Base-by-base conservation (phyloP, 2,329 filamentous ascomycete genomes). In the Dothistroma septosporum region DNA sequence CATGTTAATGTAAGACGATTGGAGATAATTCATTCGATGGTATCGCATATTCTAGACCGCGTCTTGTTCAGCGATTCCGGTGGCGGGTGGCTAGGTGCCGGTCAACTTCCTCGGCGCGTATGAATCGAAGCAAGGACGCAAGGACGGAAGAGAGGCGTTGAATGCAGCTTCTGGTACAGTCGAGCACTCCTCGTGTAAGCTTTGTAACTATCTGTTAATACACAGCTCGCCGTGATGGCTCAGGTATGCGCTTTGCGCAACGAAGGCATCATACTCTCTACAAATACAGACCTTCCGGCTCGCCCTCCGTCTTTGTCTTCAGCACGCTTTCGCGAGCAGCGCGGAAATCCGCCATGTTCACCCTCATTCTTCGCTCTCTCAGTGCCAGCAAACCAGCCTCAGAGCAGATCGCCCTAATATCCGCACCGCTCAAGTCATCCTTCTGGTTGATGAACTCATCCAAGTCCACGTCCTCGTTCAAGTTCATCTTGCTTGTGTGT, bases 381-480 rank as follows among this genome's bases (percentile, higher is more conserved):
- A 99, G 82, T 21, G 94, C 94, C 85, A 97, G 87, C 74, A 99
- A 81, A 77, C 94, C 94, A 48, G 94, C 93, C 76, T 99, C 94
- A 32, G 92, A 96, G 79, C 94, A 99, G 72, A 99, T 99, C 53
- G 94, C 94, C 79, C 97, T 96, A 83, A 99, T 97, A 78, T 99
- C 94, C 37, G 94, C 94, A 77, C 94, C 94, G 4, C 90, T 95
- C 8, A 99, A 83, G 71, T 99, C 95, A 71, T 99, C 94, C 83
- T 99, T 99, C 76, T 97, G 93, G 66, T 87, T 92, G 75, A 99
- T 97, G 74, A 99, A 97, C 78, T 99, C 94, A 70, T 99, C 94
- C 50, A 99, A 82, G 65, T 99, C 95, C n/a, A 99, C 94, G 68
- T 99, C 95, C 63, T 93, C 89, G 70, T 91, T 91, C 46, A 99